Evolutionary conservation across 2,329 filamentous ascomycete genomes (phyloP).

Genomic region (Arthroderma sp.): DNA sequence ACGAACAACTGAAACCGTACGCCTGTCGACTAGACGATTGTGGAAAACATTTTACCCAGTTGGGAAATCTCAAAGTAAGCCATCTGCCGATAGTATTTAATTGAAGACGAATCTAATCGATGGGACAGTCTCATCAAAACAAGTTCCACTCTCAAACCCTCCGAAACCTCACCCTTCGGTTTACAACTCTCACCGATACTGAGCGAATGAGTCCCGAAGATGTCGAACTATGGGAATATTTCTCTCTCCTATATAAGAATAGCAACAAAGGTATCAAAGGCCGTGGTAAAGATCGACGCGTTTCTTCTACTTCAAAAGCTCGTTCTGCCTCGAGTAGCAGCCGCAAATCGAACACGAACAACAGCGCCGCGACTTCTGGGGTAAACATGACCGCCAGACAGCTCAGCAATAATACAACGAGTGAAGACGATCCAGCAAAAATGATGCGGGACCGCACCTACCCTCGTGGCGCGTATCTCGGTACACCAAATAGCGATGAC

Average conservation of each 20-base stretch:
- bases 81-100: slow-evolving; percentile 1
- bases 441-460: slow-evolving; percentile 6
- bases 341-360: not conserved
- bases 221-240: slow-evolving; percentile 70
- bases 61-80: slow-evolving; percentile 77
- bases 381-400: not conserved
- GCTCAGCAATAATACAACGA: not conserved
- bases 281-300: slow-evolving; percentile 62
- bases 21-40: slow-evolving; percentile 72
- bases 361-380: not conserved
- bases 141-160: slow-evolving; percentile 76
- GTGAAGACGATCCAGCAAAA: not conserved
- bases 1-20: slow-evolving; percentile 64
- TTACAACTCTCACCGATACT: slow-evolving; percentile 49
- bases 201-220: slow-evolving; percentile 55
- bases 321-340: slow-evolving; percentile 4
- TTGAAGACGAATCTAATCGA: slow-evolving; percentile 8
- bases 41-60: slow-evolving; percentile 75
- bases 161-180: slow-evolving; percentile 54
- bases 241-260: slow-evolving; percentile 83
- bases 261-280: slow-evolving; percentile 98
- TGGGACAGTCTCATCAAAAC: slow-evolving; percentile 68
- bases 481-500: slow-evolving; percentile 11
- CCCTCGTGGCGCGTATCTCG: slow-evolving; percentile 8
- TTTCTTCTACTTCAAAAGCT: slow-evolving; percentile 20